Conservation (phyloP, 1,284 basidiomycete species). For the Austroboletus rostrupii region DNA sequence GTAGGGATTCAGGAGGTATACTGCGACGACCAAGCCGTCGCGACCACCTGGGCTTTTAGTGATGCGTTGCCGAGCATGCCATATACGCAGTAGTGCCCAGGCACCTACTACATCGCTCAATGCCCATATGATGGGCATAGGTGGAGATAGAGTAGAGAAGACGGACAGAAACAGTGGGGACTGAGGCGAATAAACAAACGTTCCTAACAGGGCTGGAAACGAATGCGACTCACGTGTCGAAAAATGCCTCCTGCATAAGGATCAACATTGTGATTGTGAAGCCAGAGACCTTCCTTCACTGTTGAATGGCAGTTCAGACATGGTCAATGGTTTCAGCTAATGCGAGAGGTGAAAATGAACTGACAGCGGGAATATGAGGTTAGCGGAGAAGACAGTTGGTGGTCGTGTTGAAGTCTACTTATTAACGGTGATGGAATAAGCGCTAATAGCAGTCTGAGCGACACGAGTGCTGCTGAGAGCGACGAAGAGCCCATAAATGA, state of each 20-base stretch:
- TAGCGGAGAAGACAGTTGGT: constrained; percentile 79
- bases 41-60: constrained; percentile 36
- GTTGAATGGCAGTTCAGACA: constrained; percentile 2
- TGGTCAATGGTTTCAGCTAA: background rate
- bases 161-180: constrained; percentile 79
- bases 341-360: constrained; percentile 14
- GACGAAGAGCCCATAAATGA: constrained; percentile 14
- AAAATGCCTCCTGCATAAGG: constrained; percentile 85
- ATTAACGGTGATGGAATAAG: constrained; percentile 40
- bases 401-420: constrained; percentile 51
- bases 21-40: constrained; percentile 55
- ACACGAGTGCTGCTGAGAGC: constrained; percentile 36
- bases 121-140: constrained; percentile 67
- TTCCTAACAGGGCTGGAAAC: background rate
- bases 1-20: constrained; percentile 88
- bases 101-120: constrained; percentile 64
- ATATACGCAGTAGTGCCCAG: constrained; percentile 64
- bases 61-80: constrained; percentile 55
- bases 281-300: constrained; percentile 87
- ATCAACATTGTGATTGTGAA: constrained; percentile 68
- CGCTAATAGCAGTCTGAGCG: constrained; percentile 47
- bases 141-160: constrained; percentile 66
- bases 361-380: constrained; percentile 64
- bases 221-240: constrained; percentile 59
- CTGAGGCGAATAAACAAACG: constrained; percentile 36